Conservation (phyloP, 2,329 filamentous ascomycete genomes). For the Calonectria naviculata region DNA sequence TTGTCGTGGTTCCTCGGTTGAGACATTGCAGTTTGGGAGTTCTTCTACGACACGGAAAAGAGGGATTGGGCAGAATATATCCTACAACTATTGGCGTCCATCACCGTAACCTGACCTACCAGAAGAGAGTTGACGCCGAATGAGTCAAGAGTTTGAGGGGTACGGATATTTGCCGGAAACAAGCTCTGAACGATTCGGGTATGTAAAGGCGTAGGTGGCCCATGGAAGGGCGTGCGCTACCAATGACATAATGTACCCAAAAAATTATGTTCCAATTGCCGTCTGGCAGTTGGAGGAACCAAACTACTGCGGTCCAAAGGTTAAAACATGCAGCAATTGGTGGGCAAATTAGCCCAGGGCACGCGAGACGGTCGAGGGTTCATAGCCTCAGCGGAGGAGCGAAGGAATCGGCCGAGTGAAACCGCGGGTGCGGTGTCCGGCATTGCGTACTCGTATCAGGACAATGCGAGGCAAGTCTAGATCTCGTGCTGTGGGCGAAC, state of each 20-base stretch:
- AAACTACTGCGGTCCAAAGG: neutral
- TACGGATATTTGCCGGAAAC: constrained; percentile 13
- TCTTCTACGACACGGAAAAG: neutral
- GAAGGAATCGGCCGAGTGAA: neutral
- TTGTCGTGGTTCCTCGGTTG: neutral
- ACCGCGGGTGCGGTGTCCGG: neutral
- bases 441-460: constrained; percentile 8
- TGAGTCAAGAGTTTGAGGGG: constrained; percentile 31
- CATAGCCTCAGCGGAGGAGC: neutral
- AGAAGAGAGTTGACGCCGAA: constrained; percentile 26
- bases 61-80: neutral
- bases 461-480: neutral
- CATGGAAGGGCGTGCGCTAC: neutral
- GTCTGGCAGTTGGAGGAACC: neutral
- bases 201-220: neutral
- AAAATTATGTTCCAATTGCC: neutral
- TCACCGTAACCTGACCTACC: constrained; percentile 21
- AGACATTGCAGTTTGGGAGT: neutral
- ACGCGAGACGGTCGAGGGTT: neutral
- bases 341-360: neutral
- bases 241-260: neutral
- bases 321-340: neutral
- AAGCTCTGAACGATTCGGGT: neutral
- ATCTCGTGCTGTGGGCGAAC: neutral
- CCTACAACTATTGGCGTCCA: neutral